Evolutionary conservation across 1,139 yeast species (phyloP).

Genomic region (Candida albicans): DNA sequence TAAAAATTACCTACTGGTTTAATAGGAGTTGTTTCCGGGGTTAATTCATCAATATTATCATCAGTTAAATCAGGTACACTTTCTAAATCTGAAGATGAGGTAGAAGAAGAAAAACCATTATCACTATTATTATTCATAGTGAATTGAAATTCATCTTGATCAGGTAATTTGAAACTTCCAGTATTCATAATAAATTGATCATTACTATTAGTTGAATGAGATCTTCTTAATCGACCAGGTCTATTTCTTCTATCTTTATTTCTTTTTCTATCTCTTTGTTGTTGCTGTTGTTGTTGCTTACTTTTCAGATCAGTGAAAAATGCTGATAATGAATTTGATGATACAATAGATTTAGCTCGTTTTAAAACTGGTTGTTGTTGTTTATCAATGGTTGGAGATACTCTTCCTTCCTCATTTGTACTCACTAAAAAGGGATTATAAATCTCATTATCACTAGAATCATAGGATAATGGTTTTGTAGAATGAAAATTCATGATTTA

Average conservation of each 20-base stretch:
- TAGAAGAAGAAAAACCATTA: conserved; percentile 4
- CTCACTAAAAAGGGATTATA: background rate
- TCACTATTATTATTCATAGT: conserved; percentile 1
- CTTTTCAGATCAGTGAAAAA: conserved; percentile 9
- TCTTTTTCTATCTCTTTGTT: background rate
- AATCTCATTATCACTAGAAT: background rate
- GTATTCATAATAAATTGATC: background rate
- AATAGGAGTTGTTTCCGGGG: conserved; percentile 31
- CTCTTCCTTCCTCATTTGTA: background rate
- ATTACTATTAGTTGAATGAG: background rate
- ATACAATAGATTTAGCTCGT: conserved; percentile 15
- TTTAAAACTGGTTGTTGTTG: background rate
- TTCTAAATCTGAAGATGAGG: conserved; percentile 32
- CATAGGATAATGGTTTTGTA: background rate
- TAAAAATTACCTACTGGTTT: conserved; percentile 10
- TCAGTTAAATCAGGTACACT: conserved; percentile 39
- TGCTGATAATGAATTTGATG: conserved; percentile 13
- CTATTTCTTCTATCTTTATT: background rate
- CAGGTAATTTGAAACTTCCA: conserved; percentile 7
- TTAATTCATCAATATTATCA: conserved; percentile 24
- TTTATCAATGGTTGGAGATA: background rate
- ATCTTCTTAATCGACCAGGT: background rate
- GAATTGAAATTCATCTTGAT: conserved; percentile 21
- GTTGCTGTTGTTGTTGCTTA: conserved; percentile 1
- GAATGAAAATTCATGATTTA: background rate